Evolutionary conservation across 1,139 yeast species (phyloP).

Genomic region (Hyphopichia wangnamkhiaoensis): DNA sequence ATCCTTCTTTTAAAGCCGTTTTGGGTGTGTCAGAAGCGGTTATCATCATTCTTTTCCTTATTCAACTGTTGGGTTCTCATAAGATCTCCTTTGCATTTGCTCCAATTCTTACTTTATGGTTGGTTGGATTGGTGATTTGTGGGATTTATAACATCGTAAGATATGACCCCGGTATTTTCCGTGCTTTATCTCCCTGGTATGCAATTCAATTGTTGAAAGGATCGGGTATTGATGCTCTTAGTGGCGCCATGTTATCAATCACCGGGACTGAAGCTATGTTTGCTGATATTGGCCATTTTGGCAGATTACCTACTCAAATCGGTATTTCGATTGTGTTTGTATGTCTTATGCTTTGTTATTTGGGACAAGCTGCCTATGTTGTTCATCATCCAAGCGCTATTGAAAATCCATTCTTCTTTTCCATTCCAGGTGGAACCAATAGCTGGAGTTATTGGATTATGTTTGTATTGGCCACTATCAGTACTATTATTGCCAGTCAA

Average conservation of each 20-base stretch:
- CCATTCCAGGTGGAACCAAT: slow-evolving; percentile 52
- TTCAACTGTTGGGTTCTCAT: slow-evolving; percentile 51
- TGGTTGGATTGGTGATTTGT: slow-evolving; percentile 41
- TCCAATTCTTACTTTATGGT: slow-evolving; percentile 56
- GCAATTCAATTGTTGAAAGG: slow-evolving; percentile 45
- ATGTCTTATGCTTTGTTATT: slow-evolving; percentile 48
- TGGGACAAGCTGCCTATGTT: slow-evolving; percentile 60
- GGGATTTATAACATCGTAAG: slow-evolving; percentile 49
- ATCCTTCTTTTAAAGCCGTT: slow-evolving; percentile 38
- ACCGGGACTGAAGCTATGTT: slow-evolving; percentile 68
- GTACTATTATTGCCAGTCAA: slow-evolving; percentile 61
- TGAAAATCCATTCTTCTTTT: slow-evolving; percentile 46
- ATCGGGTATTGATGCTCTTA: slow-evolving; percentile 46
- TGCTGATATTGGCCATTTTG: slow-evolving; percentile 62
- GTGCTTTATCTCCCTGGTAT: slow-evolving; percentile 51
- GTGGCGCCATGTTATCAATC: slow-evolving; percentile 54
- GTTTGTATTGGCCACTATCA: slow-evolving; percentile 53
- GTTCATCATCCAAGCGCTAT: slow-evolving; percentile 40
- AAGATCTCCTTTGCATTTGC: slow-evolving; percentile 47
- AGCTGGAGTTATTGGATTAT: slow-evolving; percentile 51
- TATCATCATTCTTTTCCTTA: slow-evolving; percentile 41
- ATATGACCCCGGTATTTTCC: slow-evolving; percentile 45
- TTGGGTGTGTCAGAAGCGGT: slow-evolving; percentile 51
- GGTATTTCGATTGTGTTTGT: slow-evolving; percentile 52
- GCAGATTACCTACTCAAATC: slow-evolving; percentile 49